phyloP scores from a whole-genome alignment of 257 asterid species.

The Penstemon newberryi region DNA sequence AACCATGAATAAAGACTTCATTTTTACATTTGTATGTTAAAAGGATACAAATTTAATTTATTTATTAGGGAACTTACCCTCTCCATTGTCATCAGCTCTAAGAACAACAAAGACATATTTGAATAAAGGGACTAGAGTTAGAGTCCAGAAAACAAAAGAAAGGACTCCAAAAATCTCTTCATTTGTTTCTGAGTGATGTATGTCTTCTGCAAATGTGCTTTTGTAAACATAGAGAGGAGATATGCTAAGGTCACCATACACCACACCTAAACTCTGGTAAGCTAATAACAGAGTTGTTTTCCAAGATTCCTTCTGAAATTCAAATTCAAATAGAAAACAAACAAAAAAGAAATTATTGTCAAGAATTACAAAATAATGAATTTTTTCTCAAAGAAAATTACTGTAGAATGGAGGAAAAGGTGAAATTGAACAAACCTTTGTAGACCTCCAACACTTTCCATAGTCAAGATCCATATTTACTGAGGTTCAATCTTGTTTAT shows the following conservation, averaged over 20 bases:
- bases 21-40: too few species aligned
- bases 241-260: slow-evolving; percentile 94
- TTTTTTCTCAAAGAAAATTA: not conserved
- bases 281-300: slow-evolving; percentile 78
- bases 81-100: slow-evolving; percentile 97
- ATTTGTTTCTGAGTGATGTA: slow-evolving; percentile 87
- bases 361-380: not conserved
- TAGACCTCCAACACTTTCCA: slow-evolving; percentile 65
- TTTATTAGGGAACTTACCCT: slow-evolving; percentile 50
- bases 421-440: slow-evolving; percentile 51
- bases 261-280: slow-evolving; percentile 95
- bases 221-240: slow-evolving; percentile 96
- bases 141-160: slow-evolving; percentile 91
- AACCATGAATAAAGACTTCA: slow-evolving; percentile 28
- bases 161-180: slow-evolving; percentile 95
- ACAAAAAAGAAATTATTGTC: not conserved
- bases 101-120: slow-evolving; percentile 87
- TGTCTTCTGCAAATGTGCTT: slow-evolving; percentile 97
- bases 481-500: slow-evolving; percentile 21
- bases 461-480: slow-evolving; percentile 59
- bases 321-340: slow-evolving; percentile 1
- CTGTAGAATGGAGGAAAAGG: not conserved
- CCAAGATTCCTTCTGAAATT: slow-evolving; percentile 70
- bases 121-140: slow-evolving; percentile 87
- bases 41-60: too few species aligned